These are phyloP conservation scores for Phellopilus nigrolimitatus DNA, from an alignment of 1,284 basidiomycete genomes.

Conservation along the genomic window DNA sequence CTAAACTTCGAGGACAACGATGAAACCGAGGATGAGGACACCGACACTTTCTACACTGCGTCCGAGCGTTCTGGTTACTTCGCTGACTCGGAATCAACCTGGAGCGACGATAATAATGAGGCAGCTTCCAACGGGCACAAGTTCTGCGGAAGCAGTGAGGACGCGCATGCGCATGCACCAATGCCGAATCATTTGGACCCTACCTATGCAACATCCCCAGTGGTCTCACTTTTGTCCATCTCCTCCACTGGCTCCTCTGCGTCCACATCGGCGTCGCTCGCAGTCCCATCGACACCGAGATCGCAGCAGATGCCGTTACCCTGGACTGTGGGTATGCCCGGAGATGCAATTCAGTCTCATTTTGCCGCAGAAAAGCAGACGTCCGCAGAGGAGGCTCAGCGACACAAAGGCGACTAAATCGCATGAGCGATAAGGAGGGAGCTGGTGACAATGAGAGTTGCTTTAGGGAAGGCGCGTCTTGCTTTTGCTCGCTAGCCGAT, in stretches of 20 bases:
- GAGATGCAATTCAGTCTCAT: background rate
- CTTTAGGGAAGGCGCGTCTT: no score
- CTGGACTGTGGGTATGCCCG: background rate
- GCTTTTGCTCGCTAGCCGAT: no score
- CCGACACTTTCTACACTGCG: background rate
- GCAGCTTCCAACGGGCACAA: background rate
- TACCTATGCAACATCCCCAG: background rate
- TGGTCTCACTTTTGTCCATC: background rate
- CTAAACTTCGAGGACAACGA: background rate
- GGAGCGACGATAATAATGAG: background rate
- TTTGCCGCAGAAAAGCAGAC: background rate
- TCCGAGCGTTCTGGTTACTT: no score
- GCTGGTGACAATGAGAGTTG: no score
- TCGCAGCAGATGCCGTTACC: background rate
- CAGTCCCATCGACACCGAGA: background rate
- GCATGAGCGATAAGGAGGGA: no score
- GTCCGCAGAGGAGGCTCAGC: no score
- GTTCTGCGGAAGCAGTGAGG: background rate
- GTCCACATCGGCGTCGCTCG: background rate
- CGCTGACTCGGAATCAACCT: background rate
- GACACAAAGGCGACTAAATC: no score
- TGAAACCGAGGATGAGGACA: no score
- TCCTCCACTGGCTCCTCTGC: background rate
- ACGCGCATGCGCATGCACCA: no score
- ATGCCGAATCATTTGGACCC: no score